These are phyloP conservation scores for Cucurbita pepo DNA, from an alignment of 306 rosid species.

Conservation along the genomic window DNA sequence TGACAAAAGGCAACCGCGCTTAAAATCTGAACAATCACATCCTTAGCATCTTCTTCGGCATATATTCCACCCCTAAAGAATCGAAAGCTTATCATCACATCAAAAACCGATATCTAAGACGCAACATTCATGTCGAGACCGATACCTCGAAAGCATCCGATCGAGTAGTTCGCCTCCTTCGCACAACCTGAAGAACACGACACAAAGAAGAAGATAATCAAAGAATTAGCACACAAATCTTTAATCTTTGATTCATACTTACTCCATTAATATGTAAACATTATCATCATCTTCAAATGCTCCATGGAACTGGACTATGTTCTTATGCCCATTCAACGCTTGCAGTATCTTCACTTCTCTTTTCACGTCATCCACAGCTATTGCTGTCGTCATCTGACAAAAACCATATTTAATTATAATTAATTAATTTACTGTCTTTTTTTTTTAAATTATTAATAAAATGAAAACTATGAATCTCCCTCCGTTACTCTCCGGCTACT, in stretches of 20 bases:
- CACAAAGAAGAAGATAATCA: slow-evolving; percentile 8
- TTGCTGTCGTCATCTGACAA: slow-evolving; percentile 74
- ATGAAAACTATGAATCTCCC: no score
- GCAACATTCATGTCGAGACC: background rate
- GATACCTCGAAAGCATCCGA: slow-evolving; percentile 73
- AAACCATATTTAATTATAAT: background rate
- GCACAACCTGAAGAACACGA: slow-evolving; percentile 48
- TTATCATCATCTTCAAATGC: slow-evolving; percentile 71
- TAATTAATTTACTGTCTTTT: no score
- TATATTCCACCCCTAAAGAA: no score
- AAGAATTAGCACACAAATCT: background rate
- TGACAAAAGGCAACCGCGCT: no score
- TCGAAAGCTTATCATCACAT: no score
- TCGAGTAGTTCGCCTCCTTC: slow-evolving; percentile 83
- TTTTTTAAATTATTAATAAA: no score
- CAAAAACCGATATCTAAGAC: background rate
- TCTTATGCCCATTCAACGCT: slow-evolving; percentile 62
- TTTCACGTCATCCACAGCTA: slow-evolving; percentile 71
- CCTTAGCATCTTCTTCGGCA: no score
- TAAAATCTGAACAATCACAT: no score
- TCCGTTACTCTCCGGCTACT: no score
- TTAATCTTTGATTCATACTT: slow-evolving; percentile 16
- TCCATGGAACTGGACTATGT: slow-evolving; percentile 69
- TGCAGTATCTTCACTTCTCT: slow-evolving; percentile 83
- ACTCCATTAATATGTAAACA: slow-evolving; percentile 81